Percentiles rank a stretch among this genome's conserved stretches.
phyloP scores from a whole-genome alignment of 2,329 filamentous ascomycete genomes.

The Fusarium albosuccineum region DNA sequence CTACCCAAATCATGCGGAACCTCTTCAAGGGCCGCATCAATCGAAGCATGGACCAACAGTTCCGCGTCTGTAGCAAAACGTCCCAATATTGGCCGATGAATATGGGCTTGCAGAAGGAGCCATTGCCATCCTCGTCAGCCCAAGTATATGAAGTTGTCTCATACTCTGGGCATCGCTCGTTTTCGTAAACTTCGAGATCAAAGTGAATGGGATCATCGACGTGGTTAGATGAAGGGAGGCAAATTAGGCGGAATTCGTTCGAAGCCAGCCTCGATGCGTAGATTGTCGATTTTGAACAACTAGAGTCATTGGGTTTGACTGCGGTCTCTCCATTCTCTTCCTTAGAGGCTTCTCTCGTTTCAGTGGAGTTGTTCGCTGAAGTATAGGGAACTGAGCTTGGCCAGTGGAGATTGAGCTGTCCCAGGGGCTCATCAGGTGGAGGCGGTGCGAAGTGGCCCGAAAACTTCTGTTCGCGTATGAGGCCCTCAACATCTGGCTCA shows the following conservation, averaged over 20 bases:
- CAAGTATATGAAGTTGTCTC: not conserved
- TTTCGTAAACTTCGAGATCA: not conserved
- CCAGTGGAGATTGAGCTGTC: not conserved
- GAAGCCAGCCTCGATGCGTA: not conserved
- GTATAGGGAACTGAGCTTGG: not conserved
- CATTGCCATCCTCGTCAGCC: not conserved
- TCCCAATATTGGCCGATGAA: not conserved
- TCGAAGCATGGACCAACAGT: slow-evolving; percentile 9
- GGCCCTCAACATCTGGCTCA: not conserved
- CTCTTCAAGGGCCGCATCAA: rapidly evolving
- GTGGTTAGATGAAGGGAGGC: rapidly evolving
- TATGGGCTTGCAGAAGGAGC: not conserved
- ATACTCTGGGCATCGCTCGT: not conserved
- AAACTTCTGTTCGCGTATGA: not conserved
- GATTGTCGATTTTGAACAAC: not conserved
- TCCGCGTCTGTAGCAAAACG: slow-evolving; percentile 3
- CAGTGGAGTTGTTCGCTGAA: not conserved
- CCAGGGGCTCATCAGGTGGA: not conserved
- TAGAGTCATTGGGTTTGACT: no score
- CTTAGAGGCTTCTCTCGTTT: not conserved
- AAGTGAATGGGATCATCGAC: rapidly evolving
- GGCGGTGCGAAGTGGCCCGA: rapidly evolving
- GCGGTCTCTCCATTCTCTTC: no score
- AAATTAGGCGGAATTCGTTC: not conserved
- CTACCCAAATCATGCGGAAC: not conserved